Evolutionary conservation across 148 eudicot species (phyloP), one percentile per base, ranked within the genome.

Genomic region (Persicaria tinctoria): DNA sequence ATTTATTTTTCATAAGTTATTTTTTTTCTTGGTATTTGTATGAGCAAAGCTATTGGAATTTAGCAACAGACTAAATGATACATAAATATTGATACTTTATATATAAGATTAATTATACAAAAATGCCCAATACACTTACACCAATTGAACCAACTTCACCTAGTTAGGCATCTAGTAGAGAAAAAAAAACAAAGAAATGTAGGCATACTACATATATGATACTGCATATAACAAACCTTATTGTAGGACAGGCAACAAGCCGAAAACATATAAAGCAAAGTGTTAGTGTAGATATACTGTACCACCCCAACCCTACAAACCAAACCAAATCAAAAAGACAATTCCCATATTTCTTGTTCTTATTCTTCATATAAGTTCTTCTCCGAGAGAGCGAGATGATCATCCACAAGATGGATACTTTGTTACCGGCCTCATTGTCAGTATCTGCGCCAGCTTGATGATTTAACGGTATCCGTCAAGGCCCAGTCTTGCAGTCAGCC

Each of bases 401-500:
- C 41, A 32, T 32, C 41, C 41, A 32, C 41, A 32, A 32, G 1
- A 32, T 32, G 41, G 41, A 32, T 32, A 32, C 2, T 32, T 32
- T 32, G 41, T 0, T 32, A 32, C 41, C 41, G 41, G 41, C 41
- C 41, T 32, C 41, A 32, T 32, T 32, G 41, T 32, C 41, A 32
- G 41, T 32, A 32, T 32, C 41, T 32, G 41, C 41, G 70, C 16
- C 48, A 20, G 54, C 17, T 41, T 55, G 50, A 48, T 71, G 9
- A 14, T 38, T 77, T 74, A 83, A 83, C 75, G 78, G 74, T 27
- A 82, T 27, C 63, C 78, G 80, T 87, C 78, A 6, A 86, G 85
- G 32, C 89, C 89, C 78, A 92, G 79, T 80, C 91, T 81, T 38
- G 87, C 76, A 4, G 75, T 83, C 78, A 92, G 80, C 85, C 92